Conservation (phyloP, 2,329 filamentous ascomycete species). For the Calonectria naviculata region DNA sequence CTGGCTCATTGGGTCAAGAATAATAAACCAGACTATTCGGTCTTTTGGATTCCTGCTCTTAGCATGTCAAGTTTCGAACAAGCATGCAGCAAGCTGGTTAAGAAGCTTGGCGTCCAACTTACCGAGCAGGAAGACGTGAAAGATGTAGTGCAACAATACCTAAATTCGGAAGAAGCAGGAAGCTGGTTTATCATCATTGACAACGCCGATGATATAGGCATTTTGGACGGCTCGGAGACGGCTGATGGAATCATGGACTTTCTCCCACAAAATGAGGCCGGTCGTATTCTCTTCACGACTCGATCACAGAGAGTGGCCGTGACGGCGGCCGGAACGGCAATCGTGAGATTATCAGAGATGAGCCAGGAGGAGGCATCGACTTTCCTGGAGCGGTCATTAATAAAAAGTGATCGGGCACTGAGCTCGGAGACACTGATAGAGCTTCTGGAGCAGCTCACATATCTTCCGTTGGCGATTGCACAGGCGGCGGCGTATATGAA, state of each 20-base stretch:
- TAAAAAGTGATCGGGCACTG: not conserved
- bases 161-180: slow-evolving; percentile 40
- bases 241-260: slow-evolving; percentile 27
- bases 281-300: slow-evolving; percentile 51
- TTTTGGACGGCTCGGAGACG: too few relatives aligned
- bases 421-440: not conserved
- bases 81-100: slow-evolving; percentile 49
- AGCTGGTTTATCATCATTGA: slow-evolving; percentile 55
- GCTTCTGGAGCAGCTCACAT: slow-evolving; percentile 41
- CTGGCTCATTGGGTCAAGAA: too few relatives aligned
- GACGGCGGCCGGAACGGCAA: not conserved
- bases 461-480: slow-evolving; percentile 51
- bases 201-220: slow-evolving; percentile 51
- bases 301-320: slow-evolving; percentile 39
- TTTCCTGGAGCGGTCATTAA: slow-evolving; percentile 34
- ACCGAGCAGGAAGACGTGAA: slow-evolving; percentile 65
- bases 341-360: slow-evolving; percentile 7
- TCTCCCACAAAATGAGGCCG: slow-evolving; percentile 47
- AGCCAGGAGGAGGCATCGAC: slow-evolving; percentile 31
- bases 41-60: too few relatives aligned
- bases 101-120: slow-evolving; percentile 47
- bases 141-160: slow-evolving; percentile 65
- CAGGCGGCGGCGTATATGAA: slow-evolving; percentile 56
- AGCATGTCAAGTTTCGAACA: too few relatives aligned
- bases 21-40: too few relatives aligned